Percentiles rank a stretch among this genome's conserved stretches.
phyloP scores from a whole-genome alignment of 305 asterid species.

The Stenogyne calaminthoides region DNA sequence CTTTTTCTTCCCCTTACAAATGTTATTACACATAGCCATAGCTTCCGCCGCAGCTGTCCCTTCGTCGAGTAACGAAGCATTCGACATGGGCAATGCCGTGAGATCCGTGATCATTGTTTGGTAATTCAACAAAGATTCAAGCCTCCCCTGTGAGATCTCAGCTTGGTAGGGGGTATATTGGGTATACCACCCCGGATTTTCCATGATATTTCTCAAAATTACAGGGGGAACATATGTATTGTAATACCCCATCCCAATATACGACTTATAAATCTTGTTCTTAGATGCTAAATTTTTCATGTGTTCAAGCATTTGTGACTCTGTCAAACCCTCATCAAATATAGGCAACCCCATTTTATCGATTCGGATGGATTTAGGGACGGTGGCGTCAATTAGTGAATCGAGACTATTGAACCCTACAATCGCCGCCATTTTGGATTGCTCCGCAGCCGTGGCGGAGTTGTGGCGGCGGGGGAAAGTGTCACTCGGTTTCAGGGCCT shows the following conservation, averaged over 20 bases:
- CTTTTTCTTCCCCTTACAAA: slow-evolving; percentile 81
- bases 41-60: slow-evolving; percentile 99
- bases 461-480: slow-evolving; percentile 93
- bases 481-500: slow-evolving; percentile 81
- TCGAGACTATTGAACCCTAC: slow-evolving; percentile 65
- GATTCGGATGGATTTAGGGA: slow-evolving; percentile 82
- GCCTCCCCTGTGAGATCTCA: slow-evolving; percentile 94
- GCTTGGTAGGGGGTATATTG: slow-evolving; percentile 99
- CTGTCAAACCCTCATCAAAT: slow-evolving; percentile 76
- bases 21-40: slow-evolving; percentile 96
- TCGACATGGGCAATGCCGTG: slow-evolving; percentile 91
- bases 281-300: slow-evolving; percentile 69
- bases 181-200: slow-evolving; percentile 97
- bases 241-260: slow-evolving; percentile 93
- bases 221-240: slow-evolving; percentile 83
- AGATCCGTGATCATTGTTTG: slow-evolving; percentile 91
- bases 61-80: slow-evolving; percentile 89
- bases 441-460: slow-evolving; percentile 91
- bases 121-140: slow-evolving; percentile 77
- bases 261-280: slow-evolving; percentile 71
- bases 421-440: slow-evolving; percentile 67
- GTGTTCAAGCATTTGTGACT: slow-evolving; percentile 78
- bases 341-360: slow-evolving; percentile 62
- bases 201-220: slow-evolving; percentile 79
- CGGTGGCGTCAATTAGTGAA: slow-evolving; percentile 82